Evolutionary conservation across 2,329 filamentous ascomycete genomes (phyloP).

Genomic region (Zymoseptoria crescenta): DNA sequence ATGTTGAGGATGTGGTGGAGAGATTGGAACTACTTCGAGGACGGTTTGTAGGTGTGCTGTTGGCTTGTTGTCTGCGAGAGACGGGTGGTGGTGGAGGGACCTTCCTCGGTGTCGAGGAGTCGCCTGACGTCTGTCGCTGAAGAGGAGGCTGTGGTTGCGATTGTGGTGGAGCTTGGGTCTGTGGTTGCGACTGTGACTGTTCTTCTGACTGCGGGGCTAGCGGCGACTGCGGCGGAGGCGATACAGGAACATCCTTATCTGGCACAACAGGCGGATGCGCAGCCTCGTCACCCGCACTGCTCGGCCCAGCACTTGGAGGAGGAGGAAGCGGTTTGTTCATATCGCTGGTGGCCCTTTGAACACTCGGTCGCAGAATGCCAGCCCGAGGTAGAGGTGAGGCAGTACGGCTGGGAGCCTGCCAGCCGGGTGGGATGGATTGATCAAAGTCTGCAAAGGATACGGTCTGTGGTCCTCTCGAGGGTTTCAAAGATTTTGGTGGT

Average conservation of each 20-base stretch:
- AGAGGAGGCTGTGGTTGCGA: neutral
- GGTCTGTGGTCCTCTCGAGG: slow-evolving; percentile 48
- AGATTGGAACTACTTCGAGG: slow-evolving; percentile 23
- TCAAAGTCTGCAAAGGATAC: slow-evolving; percentile 29
- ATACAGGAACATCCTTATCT: slow-evolving; percentile 4
- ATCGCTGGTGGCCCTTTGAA: slow-evolving; percentile 39
- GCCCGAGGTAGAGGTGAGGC: slow-evolving; percentile 13
- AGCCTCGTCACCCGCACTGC: neutral
- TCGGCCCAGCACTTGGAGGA: slow-evolving; percentile 12
- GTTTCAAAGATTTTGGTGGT: slow-evolving; percentile 58
- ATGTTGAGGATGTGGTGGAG: slow-evolving; percentile 5
- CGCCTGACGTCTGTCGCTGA: neutral
- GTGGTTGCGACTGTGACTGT: neutral
- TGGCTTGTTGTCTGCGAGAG: slow-evolving; percentile 34
- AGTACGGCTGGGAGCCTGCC: slow-evolving; percentile 10
- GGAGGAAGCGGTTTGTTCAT: slow-evolving; percentile 53
- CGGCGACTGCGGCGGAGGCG: slow-evolving; percentile 1
- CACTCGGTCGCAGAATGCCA: slow-evolving; percentile 21
- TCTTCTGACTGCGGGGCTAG: neutral
- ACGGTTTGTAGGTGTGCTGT: slow-evolving; percentile 8
- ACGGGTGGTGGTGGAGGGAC: slow-evolving; percentile 40
- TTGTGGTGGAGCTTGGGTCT: slow-evolving; percentile 16
- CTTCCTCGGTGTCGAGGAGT: slow-evolving; percentile 26
- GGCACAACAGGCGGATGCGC: neutral
- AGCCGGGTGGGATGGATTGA: slow-evolving; percentile 21